Conservation (phyloP, 1,284 basidiomycete genomes). For the Cystobasidium slooffiae region DNA sequence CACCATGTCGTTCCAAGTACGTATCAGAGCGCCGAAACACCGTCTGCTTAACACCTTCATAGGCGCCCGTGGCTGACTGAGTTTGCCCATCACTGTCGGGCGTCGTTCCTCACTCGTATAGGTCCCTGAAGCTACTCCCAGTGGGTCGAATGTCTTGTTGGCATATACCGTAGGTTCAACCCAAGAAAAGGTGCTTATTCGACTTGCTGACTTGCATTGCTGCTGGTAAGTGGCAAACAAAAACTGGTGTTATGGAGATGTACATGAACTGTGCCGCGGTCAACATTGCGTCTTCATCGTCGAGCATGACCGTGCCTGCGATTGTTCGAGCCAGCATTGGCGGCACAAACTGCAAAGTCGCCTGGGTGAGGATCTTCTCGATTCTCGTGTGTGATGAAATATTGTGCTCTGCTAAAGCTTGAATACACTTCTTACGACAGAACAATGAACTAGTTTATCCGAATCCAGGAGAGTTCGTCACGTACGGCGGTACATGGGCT, state of each 20-base stretch:
- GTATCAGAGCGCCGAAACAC: no score
- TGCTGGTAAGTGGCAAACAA: background rate
- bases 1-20: constrained; percentile 6
- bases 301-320: constrained; percentile 23
- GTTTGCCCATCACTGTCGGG: no score
- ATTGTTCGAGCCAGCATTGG: constrained; percentile 16
- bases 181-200: no score
- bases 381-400: background rate
- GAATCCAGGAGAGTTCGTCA: constrained; percentile 26
- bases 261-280: constrained; percentile 32
- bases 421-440: background rate
- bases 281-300: constrained; percentile 14
- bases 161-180: no score
- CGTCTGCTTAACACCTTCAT: no score
- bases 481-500: constrained; percentile 30
- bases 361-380: background rate
- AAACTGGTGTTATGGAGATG: constrained; percentile 15
- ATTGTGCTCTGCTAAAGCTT: no score
- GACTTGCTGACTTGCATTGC: background rate
- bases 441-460: constrained; percentile 26
- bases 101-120: no score
- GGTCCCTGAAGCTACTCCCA: constrained; percentile 14
- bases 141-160: constrained; percentile 20
- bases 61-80: background rate
- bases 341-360: constrained; percentile 19